Evolutionary conservation across 78 protist species (phyloP).

Genomic region (Anaeramoeba ignava): DNA sequence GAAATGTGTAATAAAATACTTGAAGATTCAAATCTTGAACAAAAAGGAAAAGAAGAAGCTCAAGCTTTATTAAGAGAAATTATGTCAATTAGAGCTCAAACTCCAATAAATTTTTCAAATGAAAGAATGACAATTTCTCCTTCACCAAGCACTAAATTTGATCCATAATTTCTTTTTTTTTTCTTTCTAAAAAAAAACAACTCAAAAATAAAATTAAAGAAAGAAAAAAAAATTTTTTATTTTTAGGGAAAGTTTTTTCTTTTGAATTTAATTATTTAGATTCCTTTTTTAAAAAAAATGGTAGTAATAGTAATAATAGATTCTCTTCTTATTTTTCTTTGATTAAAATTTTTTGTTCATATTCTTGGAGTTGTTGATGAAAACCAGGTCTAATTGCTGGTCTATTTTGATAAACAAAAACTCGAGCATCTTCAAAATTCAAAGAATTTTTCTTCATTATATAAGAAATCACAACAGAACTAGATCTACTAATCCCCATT

Average conservation of each 20-base stretch:
- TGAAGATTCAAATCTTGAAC: background rate
- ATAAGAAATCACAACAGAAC: conserved; percentile 42
- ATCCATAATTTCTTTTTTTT: background rate
- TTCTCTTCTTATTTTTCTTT: too few relatives aligned
- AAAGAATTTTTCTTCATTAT: conserved; percentile 19
- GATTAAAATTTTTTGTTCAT: too few relatives aligned
- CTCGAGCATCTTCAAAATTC: conserved; percentile 25
- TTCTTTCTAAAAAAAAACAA: too few relatives aligned
- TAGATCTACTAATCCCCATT: conserved; percentile 40
- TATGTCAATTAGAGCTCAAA: background rate
- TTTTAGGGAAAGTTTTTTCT: too few relatives aligned
- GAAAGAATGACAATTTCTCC: background rate
- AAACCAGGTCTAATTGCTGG: conserved; percentile 27
- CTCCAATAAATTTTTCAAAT: background rate
- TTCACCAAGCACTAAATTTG: background rate
- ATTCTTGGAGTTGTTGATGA: background rate
- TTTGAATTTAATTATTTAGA: too few relatives aligned
- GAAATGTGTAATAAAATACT: background rate
- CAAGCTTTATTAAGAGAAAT: background rate
- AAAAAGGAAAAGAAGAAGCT: background rate
- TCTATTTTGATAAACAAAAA: conserved; percentile 16
- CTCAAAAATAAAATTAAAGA: too few relatives aligned
- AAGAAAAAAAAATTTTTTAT: too few relatives aligned
- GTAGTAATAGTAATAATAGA: too few relatives aligned
- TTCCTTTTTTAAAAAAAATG: too few relatives aligned